Evolutionary conservation across 2,329 filamentous ascomycete species (phyloP).

Genomic region (Parascedosporium putredinis): DNA sequence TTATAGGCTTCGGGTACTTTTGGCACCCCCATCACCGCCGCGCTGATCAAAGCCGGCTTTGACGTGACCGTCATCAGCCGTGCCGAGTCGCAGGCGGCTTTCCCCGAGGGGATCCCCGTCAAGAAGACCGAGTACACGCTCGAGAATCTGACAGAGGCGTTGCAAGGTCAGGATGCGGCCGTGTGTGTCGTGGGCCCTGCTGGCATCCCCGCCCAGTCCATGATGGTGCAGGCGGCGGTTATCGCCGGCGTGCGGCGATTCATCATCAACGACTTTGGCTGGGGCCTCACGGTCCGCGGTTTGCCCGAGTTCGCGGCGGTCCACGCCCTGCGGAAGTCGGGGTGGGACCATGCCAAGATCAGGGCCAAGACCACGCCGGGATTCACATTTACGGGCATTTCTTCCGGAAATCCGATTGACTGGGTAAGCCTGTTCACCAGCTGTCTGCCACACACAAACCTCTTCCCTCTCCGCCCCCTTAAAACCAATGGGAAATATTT

Average conservation of each 20-base stretch:
- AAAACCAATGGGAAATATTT: no score
- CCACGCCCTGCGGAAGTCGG: background rate
- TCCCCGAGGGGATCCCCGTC: constrained; percentile 18
- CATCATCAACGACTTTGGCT: constrained; percentile 37
- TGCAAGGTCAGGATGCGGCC: constrained; percentile 13
- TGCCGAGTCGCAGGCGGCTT: constrained; percentile 18
- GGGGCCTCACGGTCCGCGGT: constrained; percentile 13
- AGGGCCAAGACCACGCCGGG: constrained; percentile 15
- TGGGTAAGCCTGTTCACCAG: no score
- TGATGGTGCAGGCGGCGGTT: constrained; percentile 39
- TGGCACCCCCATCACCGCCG: constrained; percentile 7
- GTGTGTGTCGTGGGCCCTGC: constrained; percentile 31
- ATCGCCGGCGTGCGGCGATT: constrained; percentile 42
- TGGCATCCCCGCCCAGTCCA: constrained; percentile 26
- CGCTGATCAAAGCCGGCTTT: constrained; percentile 6
- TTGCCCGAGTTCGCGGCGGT: constrained; percentile 23
- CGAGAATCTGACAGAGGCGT: constrained; percentile 15
- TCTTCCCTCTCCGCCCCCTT: no score
- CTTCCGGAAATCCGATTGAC: constrained; percentile 31
- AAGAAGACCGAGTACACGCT: constrained; percentile 18
- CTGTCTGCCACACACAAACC: no score
- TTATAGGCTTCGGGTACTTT: constrained; percentile 5
- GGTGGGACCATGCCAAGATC: constrained; percentile 7
- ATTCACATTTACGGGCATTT: constrained; percentile 41
- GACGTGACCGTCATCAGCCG: constrained; percentile 9